These are phyloP conservation scores for Knoxia roxburghii DNA, from an alignment of 257 asterid species.

Conservation along the genomic window DNA sequence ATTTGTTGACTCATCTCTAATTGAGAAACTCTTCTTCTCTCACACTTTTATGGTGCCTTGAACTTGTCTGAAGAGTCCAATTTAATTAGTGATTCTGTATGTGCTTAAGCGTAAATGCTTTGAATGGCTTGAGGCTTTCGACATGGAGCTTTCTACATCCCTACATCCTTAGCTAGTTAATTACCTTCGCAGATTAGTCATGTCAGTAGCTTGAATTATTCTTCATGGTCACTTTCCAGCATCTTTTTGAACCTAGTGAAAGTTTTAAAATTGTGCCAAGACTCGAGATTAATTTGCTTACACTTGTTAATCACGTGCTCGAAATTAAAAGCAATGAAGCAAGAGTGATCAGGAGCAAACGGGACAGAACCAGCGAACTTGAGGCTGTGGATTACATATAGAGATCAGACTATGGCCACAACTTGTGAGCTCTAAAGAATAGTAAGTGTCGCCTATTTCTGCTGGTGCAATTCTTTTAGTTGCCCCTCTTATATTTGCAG, in stretches of 20 bases:
- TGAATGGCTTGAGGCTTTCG: neutral
- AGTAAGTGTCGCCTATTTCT: neutral
- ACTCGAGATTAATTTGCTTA: neutral
- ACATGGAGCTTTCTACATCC: neutral
- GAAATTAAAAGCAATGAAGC: slow-evolving; percentile 74
- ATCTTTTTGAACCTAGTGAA: neutral
- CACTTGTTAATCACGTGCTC: slow-evolving; percentile 47
- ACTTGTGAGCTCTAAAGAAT: slow-evolving; percentile 10
- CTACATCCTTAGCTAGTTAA: neutral
- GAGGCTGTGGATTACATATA: slow-evolving; percentile 60
- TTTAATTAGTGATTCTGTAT: neutral
- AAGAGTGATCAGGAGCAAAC: slow-evolving; percentile 59
- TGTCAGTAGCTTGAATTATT: neutral
- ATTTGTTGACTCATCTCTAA: too few species aligned
- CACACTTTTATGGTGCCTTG: neutral
- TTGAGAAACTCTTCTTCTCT: too few species aligned
- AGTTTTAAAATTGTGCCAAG: neutral
- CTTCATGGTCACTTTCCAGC: neutral
- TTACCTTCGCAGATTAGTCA: neutral
- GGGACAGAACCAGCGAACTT: slow-evolving; percentile 48
- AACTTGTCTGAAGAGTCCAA: neutral
- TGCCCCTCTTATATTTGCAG: neutral
- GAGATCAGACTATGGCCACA: slow-evolving; percentile 12
- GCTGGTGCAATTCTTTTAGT: neutral
- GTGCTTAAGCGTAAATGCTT: neutral